Percentiles rank a stretch among this genome's conserved stretches.
phyloP scores from a whole-genome alignment of 2,329 filamentous ascomycete genomes.

The Botrytis sinoallii region DNA sequence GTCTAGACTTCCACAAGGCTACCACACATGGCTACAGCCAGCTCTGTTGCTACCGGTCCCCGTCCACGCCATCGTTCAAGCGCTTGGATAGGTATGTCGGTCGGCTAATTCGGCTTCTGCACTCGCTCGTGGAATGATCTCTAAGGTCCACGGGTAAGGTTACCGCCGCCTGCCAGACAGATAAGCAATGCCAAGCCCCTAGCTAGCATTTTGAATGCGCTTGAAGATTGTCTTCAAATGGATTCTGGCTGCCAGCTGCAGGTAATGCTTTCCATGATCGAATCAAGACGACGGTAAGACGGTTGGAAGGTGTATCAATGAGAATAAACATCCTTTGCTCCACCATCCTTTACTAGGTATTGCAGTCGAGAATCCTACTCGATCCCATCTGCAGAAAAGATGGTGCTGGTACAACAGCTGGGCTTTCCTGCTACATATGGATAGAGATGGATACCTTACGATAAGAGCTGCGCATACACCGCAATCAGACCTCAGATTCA shows the following conservation, averaged over 20 bases:
- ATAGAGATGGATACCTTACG: background rate
- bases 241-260: background rate
- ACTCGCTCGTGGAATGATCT: background rate
- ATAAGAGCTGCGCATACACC: slow-evolving; percentile 11
- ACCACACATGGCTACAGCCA: background rate
- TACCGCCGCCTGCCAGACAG: background rate
- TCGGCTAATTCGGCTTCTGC: slow-evolving; percentile 1
- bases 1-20: background rate
- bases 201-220: background rate
- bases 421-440: slow-evolving; percentile 8
- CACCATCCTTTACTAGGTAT: background rate
- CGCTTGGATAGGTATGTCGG: background rate
- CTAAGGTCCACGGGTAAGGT: no score
- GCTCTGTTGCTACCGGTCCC: background rate
- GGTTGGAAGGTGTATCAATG: background rate
- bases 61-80: background rate
- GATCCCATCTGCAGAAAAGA: background rate
- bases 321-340: background rate
- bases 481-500: background rate
- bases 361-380: background rate
- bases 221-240: background rate
- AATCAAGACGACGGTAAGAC: background rate
- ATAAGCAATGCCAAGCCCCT: background rate
- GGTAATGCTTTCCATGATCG: background rate
- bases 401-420: background rate